A percentile compares a stretch with the other conserved stretches of the same genome.
Evolutionary conservation across 139 green algal genomes (phyloP).

Genomic region (Picochlorum sp.): DNA sequence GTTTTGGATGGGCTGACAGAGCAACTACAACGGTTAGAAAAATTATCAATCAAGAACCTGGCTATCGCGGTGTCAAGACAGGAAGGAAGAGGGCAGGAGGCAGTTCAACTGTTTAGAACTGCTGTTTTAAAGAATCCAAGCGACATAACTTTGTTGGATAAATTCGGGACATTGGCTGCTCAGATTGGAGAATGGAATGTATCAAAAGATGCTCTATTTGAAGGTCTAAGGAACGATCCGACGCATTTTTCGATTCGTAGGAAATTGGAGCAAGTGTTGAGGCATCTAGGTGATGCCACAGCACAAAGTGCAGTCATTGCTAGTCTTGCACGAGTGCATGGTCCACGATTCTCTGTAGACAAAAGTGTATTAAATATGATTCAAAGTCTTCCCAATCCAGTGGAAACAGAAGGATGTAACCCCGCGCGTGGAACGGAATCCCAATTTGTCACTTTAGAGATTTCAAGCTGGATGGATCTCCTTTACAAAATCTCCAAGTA

Average conservation of each 20-base stretch:
- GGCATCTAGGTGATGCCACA: slow-evolving; percentile 6
- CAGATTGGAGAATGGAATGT: slow-evolving; percentile 7
- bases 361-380: too few relatives aligned
- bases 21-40: slow-evolving; percentile 14
- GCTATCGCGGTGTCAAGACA: slow-evolving; percentile 1
- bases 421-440: too few relatives aligned
- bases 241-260: slow-evolving; percentile 9
- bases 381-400: too few relatives aligned
- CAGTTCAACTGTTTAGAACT: slow-evolving; percentile 1
- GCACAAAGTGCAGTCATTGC: too few relatives aligned
- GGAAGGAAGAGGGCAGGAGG: background rate
- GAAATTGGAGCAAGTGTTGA: slow-evolving; percentile 17
- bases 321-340: too few relatives aligned
- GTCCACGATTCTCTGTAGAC: too few relatives aligned
- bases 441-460: too few relatives aligned
- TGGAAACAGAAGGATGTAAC: too few relatives aligned
- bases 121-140: background rate
- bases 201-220: slow-evolving; percentile 6
- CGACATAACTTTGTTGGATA: slow-evolving; percentile 14
- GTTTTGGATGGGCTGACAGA: slow-evolving; percentile 9
- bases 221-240: slow-evolving; percentile 5
- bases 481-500: too few relatives aligned
- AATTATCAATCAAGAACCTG: slow-evolving; percentile 15
- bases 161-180: slow-evolving; percentile 10
- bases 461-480: too few relatives aligned